A percentile compares a stretch with the other conserved stretches of the same genome.
These are phyloP conservation scores for Pezicula carpinea DNA, from an alignment of 2,329 filamentous ascomycete species.

Conservation along the genomic window DNA sequence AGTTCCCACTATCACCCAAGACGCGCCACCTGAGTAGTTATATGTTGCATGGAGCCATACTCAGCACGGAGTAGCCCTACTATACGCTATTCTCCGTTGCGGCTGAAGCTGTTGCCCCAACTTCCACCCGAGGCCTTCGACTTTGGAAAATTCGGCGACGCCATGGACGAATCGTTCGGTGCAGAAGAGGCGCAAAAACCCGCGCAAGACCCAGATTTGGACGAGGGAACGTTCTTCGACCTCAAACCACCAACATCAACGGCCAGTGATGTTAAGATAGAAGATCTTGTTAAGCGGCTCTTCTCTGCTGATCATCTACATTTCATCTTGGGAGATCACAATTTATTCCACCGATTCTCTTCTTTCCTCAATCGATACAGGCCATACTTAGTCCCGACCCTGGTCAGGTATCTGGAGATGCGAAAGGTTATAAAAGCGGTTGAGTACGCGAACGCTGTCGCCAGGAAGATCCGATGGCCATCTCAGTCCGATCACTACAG, in stretches of 20 bases:
- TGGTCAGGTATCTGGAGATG: conserved; percentile 10
- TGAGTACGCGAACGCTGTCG: conserved; percentile 16
- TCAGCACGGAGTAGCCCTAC: neutral
- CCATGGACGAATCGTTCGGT: neutral
- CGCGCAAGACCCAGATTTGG: neutral
- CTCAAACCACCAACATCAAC: conserved; percentile 4
- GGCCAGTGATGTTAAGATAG: conserved; percentile 1
- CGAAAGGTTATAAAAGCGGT: conserved; percentile 13
- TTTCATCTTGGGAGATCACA: conserved; percentile 2
- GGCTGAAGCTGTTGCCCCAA: neutral
- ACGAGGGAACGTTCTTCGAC: conserved; percentile 5
- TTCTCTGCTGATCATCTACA: conserved; percentile 9
- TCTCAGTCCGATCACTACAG: conserved; percentile 19
- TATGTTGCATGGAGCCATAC: neutral
- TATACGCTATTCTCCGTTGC: neutral
- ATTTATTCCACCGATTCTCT: conserved; percentile 6
- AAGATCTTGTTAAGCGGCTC: conserved; percentile 2
- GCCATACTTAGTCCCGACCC: conserved; percentile 5
- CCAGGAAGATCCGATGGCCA: conserved; percentile 17
- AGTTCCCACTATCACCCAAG: no score
- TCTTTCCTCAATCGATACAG: conserved; percentile 10
- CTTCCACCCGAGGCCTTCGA: neutral
- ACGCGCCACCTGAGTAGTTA: no score
- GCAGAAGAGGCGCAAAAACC: neutral
- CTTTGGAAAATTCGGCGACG: neutral